Evolutionary conservation across 2,329 filamentous ascomycete genomes (phyloP).

Genomic region (Sporothrix pseudoabietina): DNA sequence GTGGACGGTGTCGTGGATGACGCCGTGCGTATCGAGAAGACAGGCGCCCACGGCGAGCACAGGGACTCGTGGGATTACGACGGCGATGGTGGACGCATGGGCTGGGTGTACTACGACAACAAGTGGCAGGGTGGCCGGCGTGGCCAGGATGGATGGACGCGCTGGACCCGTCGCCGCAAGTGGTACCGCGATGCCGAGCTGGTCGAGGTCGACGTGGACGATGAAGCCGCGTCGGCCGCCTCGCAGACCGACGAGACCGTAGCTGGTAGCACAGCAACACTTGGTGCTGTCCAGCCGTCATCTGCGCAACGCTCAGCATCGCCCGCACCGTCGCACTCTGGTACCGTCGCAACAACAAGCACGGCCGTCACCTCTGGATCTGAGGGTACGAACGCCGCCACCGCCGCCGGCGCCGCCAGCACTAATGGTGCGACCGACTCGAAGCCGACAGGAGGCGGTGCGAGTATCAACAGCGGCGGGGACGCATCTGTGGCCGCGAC

Average conservation of each 20-base stretch:
- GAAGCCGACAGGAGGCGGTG: constrained; percentile 30
- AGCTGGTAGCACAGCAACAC: constrained; percentile 46
- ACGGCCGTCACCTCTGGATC: constrained; percentile 22
- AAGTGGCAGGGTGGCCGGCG: constrained; percentile 93
- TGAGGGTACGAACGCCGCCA: background rate
- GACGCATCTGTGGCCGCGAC: background rate
- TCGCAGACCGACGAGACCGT: constrained; percentile 47
- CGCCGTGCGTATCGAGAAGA: constrained; percentile 40
- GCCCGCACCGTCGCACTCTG: constrained; percentile 28
- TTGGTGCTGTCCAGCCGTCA: constrained; percentile 32
- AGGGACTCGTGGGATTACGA: constrained; percentile 56
- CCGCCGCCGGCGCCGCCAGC: background rate
- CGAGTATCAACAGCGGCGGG: constrained; percentile 13
- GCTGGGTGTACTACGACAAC: constrained; percentile 98
- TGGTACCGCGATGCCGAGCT: constrained; percentile 97
- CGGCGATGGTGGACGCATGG: constrained; percentile 64
- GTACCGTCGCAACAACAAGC: constrained; percentile 18
- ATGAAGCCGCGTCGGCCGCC: constrained; percentile 35
- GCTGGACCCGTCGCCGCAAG: constrained; percentile 89
- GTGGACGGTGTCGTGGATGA: constrained; percentile 73
- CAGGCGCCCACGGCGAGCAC: constrained; percentile 38
- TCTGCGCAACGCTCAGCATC: constrained; percentile 15
- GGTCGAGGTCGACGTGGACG: constrained; percentile 64
- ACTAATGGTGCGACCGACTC: constrained; percentile 28
- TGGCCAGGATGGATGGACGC: constrained; percentile 86